Evolutionary conservation across 208 protist genomes (phyloP).

Genomic region (Trypanosoma conorhini): DNA sequence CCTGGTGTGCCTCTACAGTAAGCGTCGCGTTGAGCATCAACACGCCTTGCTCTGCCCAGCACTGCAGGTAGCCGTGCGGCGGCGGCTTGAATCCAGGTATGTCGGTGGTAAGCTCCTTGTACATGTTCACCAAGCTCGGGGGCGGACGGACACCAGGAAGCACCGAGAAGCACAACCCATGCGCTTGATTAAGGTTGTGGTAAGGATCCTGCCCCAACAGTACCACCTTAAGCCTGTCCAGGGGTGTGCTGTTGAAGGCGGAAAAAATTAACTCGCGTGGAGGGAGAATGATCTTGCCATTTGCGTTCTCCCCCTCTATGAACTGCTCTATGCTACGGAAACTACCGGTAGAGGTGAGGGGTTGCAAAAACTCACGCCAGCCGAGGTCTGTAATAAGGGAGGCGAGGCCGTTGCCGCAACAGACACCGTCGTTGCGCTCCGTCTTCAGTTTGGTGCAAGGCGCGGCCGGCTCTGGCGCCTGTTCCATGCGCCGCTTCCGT

Average conservation of each 20-base stretch:
- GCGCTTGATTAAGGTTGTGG: slow-evolving; percentile 93
- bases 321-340: slow-evolving; percentile 73
- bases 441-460: background rate
- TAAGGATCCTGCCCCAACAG: slow-evolving; percentile 98
- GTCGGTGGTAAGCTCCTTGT: slow-evolving; percentile 93
- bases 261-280: slow-evolving; percentile 84
- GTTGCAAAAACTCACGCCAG: slow-evolving; percentile 64
- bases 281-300: slow-evolving; percentile 75
- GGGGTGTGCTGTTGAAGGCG: slow-evolving; percentile 92
- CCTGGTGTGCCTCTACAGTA: slow-evolving; percentile 91
- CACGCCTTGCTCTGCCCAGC: slow-evolving; percentile 97
- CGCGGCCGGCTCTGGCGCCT: background rate
- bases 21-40: slow-evolving; percentile 97
- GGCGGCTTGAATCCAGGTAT: slow-evolving; percentile 83
- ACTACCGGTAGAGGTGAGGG: slow-evolving; percentile 40
- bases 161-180: slow-evolving; percentile 97
- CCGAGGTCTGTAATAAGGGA: slow-evolving; percentile 43
- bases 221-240: slow-evolving; percentile 92
- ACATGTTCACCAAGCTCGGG: slow-evolving; percentile 95
- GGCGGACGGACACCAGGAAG: slow-evolving; percentile 82
- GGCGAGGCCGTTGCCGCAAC: slow-evolving; percentile 28
- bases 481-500: slow-evolving; percentile 9
- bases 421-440: slow-evolving; percentile 8
- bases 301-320: slow-evolving; percentile 45
- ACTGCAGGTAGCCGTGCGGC: slow-evolving; percentile 92